Conservation (phyloP, 164 flowering plant genomes). For the grape (Vitis vinifera) region DNA sequence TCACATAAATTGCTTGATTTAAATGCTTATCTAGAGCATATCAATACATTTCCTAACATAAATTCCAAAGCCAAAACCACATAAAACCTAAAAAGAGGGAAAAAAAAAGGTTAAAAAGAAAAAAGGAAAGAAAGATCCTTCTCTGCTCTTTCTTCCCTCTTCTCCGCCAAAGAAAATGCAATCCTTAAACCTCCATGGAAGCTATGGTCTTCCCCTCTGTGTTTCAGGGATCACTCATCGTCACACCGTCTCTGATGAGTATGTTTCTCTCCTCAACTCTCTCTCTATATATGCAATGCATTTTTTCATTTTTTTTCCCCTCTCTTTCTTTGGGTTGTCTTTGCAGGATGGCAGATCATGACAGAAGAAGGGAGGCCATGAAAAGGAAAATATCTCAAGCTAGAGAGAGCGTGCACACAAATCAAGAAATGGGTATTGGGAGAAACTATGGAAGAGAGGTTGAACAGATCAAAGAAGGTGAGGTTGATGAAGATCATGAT, state of each 20-base stretch:
- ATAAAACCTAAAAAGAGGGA: background rate
- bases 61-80: slow-evolving; percentile 1
- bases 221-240: slow-evolving; percentile 40
- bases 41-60: background rate
- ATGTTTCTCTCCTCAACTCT: slow-evolving; percentile 2
- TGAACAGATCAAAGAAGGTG: slow-evolving; percentile 21
- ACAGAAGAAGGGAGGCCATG: slow-evolving; percentile 42
- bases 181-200: slow-evolving; percentile 24
- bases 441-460: slow-evolving; percentile 9
- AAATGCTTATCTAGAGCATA: background rate
- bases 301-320: background rate
- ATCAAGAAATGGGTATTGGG: slow-evolving; percentile 18
- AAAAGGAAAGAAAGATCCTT: background rate
- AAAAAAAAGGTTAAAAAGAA: background rate
- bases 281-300: slow-evolving; percentile 3
- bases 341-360: slow-evolving; percentile 55
- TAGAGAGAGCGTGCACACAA: slow-evolving; percentile 10
- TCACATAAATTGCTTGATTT: background rate
- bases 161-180: slow-evolving; percentile 18
- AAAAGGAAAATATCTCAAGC: slow-evolving; percentile 34
- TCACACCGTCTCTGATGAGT: slow-evolving; percentile 34
- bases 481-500: slow-evolving; percentile 17
- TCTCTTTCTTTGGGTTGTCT: background rate
- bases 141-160: background rate
- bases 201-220: slow-evolving; percentile 46